A percentile compares a stretch with the other conserved stretches of the same genome.
Evolutionary conservation across 768 basidiomycete species (phyloP).

Genomic region (Trametes gibbosa): DNA sequence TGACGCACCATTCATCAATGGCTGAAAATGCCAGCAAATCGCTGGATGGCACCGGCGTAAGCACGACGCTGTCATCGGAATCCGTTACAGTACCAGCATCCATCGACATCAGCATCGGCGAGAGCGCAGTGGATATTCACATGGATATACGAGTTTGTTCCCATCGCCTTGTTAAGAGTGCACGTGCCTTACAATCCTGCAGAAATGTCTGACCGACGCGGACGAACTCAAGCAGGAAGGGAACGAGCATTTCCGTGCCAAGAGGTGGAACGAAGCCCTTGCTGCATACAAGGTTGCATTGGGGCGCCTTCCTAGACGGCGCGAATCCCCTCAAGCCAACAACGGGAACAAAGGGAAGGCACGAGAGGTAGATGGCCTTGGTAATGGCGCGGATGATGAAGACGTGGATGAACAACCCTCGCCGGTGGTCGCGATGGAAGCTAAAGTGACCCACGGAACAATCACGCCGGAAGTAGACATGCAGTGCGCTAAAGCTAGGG

Average conservation of each 20-base stretch:
- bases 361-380: constrained; percentile 15
- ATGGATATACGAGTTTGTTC: no score
- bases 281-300: constrained; percentile 68
- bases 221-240: constrained; percentile 71
- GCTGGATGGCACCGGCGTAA: no score
- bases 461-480: constrained; percentile 36
- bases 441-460: constrained; percentile 18
- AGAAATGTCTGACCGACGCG: constrained; percentile 51
- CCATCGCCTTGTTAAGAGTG: no score
- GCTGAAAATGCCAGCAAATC: no score
- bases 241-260: constrained; percentile 66
- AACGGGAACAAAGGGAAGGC: constrained; percentile 18
- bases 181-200: no score
- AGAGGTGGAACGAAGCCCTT: constrained; percentile 69
- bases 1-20: neutral
- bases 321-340: neutral
- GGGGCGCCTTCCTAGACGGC: constrained; percentile 58
- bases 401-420: constrained; percentile 20
- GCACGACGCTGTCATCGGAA: no score
- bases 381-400: constrained; percentile 12
- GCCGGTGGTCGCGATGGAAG: constrained; percentile 19
- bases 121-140: no score
- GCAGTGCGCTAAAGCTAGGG: constrained; percentile 56
- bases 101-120: no score
- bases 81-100: no score